phyloP scores from a whole-genome alignment of 2,329 filamentous ascomycete species.

The Apiospora aurea region DNA sequence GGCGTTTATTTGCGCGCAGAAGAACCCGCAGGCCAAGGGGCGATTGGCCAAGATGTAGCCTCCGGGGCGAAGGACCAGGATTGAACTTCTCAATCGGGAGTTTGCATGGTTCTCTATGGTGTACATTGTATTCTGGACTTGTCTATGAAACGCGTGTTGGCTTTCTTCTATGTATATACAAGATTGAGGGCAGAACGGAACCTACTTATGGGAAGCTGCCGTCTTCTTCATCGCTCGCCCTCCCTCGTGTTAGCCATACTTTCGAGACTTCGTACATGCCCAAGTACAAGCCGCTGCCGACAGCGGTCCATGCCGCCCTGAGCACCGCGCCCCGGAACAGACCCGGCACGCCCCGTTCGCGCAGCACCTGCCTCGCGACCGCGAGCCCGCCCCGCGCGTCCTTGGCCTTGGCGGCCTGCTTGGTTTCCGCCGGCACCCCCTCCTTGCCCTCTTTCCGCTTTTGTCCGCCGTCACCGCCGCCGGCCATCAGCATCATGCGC shows the following conservation, averaged over 20 bases:
- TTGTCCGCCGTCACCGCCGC: conserved; percentile 43
- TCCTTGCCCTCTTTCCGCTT: background rate
- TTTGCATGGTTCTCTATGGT: background rate
- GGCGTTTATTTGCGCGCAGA: conserved; percentile 24
- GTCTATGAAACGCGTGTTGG: background rate
- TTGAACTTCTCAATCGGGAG: background rate
- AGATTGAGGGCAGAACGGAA: background rate
- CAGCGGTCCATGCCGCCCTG: conserved; percentile 79
- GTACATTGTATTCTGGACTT: background rate
- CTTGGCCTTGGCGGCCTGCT: conserved; percentile 36
- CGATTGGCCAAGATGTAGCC: background rate
- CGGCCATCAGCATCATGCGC: conserved; percentile 79
- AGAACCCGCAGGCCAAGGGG: conserved; percentile 25
- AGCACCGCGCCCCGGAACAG: conserved; percentile 80
- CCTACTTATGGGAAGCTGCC: conserved; percentile 32
- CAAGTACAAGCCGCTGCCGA: conserved; percentile 85
- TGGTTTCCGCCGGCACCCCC: conserved; percentile 32
- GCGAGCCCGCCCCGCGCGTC: conserved; percentile 52
- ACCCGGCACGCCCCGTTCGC: conserved; percentile 72
- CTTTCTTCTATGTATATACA: background rate
- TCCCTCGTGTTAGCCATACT: conserved; percentile 57
- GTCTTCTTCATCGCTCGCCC: conserved; percentile 48
- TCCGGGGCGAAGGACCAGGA: background rate
- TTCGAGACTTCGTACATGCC: conserved; percentile 86
- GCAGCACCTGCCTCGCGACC: conserved; percentile 70